Conservation (phyloP, 352 stramenopile genomes). For the Phytophthora sp. region DNA sequence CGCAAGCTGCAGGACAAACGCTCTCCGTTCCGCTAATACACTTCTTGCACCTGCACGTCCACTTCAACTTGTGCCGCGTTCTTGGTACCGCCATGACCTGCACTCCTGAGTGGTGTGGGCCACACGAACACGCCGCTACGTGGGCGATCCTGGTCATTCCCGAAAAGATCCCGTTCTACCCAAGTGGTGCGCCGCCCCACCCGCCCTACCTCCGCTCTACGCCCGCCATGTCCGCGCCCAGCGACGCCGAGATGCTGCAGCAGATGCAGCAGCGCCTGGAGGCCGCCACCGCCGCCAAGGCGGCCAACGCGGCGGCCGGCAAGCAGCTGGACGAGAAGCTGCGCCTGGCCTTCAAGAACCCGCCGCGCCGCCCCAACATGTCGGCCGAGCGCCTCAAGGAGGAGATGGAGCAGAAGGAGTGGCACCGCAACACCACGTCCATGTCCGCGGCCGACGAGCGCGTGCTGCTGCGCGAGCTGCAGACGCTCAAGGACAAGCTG, state of each 20-base stretch:
- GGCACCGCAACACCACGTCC: slow-evolving; percentile 68
- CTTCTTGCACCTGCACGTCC: not conserved
- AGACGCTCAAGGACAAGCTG: slow-evolving; percentile 66
- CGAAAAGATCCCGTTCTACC: slow-evolving; percentile 31
- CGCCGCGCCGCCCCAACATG: slow-evolving; percentile 65
- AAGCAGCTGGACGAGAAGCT: slow-evolving; percentile 83
- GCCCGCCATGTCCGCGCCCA: slow-evolving; percentile 38
- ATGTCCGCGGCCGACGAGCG: slow-evolving; percentile 81
- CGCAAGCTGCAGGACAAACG: slow-evolving; percentile 31
- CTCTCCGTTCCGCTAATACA: slow-evolving; percentile 38
- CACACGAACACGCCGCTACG: not conserved
- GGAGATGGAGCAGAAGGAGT: slow-evolving; percentile 67
- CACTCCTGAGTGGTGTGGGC: slow-evolving; percentile 4
- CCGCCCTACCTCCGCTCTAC: not conserved
- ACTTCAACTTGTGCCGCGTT: slow-evolving; percentile 15
- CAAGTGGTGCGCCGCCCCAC: slow-evolving; percentile 5
- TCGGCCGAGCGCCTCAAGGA: slow-evolving; percentile 54
- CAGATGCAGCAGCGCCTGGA: slow-evolving; percentile 61
- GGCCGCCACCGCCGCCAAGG: slow-evolving; percentile 39
- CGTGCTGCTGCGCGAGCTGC: slow-evolving; percentile 68
- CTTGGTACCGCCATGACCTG: slow-evolving; percentile 4
- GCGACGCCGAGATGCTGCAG: slow-evolving; percentile 52
- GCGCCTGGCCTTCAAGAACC: slow-evolving; percentile 65
- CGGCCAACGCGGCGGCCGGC: slow-evolving; percentile 57
- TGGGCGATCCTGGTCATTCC: slow-evolving; percentile 26